Base-by-base conservation (phyloP, 2,329 filamentous ascomycete genomes). In the Hypomyces rosellus region DNA sequence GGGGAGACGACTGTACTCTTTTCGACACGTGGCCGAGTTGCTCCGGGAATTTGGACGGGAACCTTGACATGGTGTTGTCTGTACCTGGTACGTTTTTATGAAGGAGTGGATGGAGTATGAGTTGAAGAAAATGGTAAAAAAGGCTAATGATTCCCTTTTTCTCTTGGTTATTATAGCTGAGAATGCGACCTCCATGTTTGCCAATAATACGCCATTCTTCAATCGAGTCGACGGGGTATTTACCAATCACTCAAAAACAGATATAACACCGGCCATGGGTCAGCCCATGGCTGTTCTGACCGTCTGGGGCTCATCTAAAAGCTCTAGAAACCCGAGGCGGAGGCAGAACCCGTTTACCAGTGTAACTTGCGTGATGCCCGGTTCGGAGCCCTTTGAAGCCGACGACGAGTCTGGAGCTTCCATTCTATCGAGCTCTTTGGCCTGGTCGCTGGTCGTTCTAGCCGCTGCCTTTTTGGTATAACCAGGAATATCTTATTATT, bases 221-320 rank as follows among this genome's bases (percentile, higher is more conserved):
- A 49, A 48, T 22, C 22, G 40, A 18, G 37, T 34, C 40, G 48
- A 48, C 41, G 52, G 45, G 30, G 20, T 8, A 2, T n/a, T 1
- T 16, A 15, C 37, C 18, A 30, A 40, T 36, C 20, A 42, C 20
- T n/a, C 25, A 4, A 30, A 5, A 8, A 30, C 6, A 11, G 25
- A 30, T 11, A 7, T 30, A 20, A 20, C 6, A 30, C 25, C 6
- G 25, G 25, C 9, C 4, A 11, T 30, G 25, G 33, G n/a, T 41
- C 30, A 42, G 40, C 49, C 52, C 45, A 42, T 45, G 40, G 49
- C 46, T 16, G 49, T 54, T 36, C 5, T 52, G 15, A 51, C 40
- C 18, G 36, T 54, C 30, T 54, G 39, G 39, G 46, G 46, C 3
- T 33, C 38, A 8, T 49, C 46, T 1, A 30, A 11, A 30, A 34